Base-by-base conservation (phyloP, 2,329 filamentous ascomycete genomes). In the Fusarium chlamydosporum region DNA sequence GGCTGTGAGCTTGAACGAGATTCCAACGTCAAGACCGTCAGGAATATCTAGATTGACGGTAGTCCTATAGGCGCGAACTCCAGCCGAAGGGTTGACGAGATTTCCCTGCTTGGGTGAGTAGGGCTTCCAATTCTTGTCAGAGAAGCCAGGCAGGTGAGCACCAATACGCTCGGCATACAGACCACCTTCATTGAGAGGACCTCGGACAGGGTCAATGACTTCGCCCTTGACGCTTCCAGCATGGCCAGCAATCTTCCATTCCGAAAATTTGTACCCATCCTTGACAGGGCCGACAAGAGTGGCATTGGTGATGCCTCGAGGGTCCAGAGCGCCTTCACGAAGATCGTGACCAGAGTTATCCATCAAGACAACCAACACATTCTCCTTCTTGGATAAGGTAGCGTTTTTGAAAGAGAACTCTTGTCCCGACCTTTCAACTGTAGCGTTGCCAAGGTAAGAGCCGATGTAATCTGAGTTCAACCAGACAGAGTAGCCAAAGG, bases 261-360 rank as follows among this genome's bases (percentile, higher is more conserved):
- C 80, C 0, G 78, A 82, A 74, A 88, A 88, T 23, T 73, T 70
- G 20, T 80, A 77, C 12, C 66, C 57, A 2, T 65, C 26, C 10
- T 64, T 57, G 5, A 68, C 65, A 4, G 77, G 70, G 1, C 80
- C 81, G n/a, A 85, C 41, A 2, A 88, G 81, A 2, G 82, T 85
- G 0, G 85, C 85, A 31, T 84, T 83, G 46, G 80, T 80, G 67
- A 88, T 87, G 6, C 86, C 86, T 42, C 85, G 78, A 10, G 84
- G 80, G 16, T 83, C 80, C 6, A 82, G 77, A 7, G 84, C 84
- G 1, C 78, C 80, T 2, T 79, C 79, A 1, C 82, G 83, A 27
- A 86, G 80, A 50, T 88, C 87, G 71, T 89, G 86, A 11, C 88
- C 88, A 18, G 85, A 87, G 76, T 89, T 83, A 70, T 90, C 85